Conservation (phyloP, 2,329 filamentous ascomycete genomes). For the Herpotrichia juniperi region DNA sequence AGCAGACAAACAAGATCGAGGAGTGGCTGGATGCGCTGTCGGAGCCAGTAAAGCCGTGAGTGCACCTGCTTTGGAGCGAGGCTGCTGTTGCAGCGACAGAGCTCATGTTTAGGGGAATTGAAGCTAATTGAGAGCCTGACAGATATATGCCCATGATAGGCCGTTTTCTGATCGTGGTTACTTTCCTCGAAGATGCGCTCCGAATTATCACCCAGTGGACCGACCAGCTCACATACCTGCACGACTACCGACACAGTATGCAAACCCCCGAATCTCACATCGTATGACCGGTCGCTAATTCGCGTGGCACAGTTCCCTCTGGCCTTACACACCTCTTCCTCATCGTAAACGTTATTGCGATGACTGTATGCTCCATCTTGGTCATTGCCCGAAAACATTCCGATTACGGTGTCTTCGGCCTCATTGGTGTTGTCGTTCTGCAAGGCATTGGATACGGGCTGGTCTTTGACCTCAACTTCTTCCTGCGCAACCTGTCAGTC, state of each 20-base stretch:
- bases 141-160: constrained; percentile 95
- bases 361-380: constrained; percentile 79
- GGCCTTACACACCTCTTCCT: constrained; percentile 94
- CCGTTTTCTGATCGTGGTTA: constrained; percentile 96
- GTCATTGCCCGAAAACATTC: constrained; percentile 93
- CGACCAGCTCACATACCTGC: constrained; percentile 91
- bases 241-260: constrained; percentile 92
- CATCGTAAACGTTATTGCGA: constrained; percentile 85
- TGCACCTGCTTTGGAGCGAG: constrained; percentile 29
- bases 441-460: constrained; percentile 96
- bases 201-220: constrained; percentile 97
- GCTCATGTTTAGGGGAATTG: neutral
- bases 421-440: constrained; percentile 87
- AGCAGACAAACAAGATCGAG: constrained; percentile 98
- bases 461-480: constrained; percentile 99
- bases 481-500: constrained; percentile 97
- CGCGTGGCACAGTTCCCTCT: constrained; percentile 69
- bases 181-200: constrained; percentile 94
- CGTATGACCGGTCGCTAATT: constrained; percentile 21
- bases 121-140: constrained; percentile 31
- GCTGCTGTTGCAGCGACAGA: neutral
- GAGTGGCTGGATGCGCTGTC: constrained; percentile 85
- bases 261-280: neutral
- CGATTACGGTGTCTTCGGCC: constrained; percentile 88
- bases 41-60: constrained; percentile 94